phyloP scores from a whole-genome alignment of 2,329 filamentous ascomycete genomes.

The Talaromyces amestolkiae region DNA sequence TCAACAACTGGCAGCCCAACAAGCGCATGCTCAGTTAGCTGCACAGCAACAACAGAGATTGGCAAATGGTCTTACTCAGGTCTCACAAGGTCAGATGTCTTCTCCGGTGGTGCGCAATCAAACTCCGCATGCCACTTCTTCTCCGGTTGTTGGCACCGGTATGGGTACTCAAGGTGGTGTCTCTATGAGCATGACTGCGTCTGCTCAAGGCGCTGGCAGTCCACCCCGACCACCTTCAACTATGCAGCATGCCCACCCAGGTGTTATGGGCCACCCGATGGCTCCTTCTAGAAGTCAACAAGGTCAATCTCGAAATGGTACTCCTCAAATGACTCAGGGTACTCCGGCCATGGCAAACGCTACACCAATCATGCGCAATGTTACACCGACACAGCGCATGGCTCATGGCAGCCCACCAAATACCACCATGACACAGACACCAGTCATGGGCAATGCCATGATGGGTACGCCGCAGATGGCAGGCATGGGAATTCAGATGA shows the following conservation, averaged over 20 bases:
- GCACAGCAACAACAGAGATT: slow-evolving; percentile 52
- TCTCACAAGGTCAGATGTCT: slow-evolving; percentile 44
- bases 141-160: slow-evolving; percentile 42
- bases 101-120: slow-evolving; percentile 49
- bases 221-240: slow-evolving; percentile 46
- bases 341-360: slow-evolving; percentile 48
- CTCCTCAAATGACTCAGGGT: slow-evolving; percentile 48
- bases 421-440: slow-evolving; percentile 43
- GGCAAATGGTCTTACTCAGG: slow-evolving; percentile 36
- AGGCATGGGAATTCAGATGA: slow-evolving; percentile 34
- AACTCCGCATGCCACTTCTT: slow-evolving; percentile 47
- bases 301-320: slow-evolving; percentile 48
- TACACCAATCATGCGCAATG: slow-evolving; percentile 49
- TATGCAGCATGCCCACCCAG: slow-evolving; percentile 48
- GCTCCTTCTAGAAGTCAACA: slow-evolving; percentile 45
- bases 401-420: slow-evolving; percentile 46
- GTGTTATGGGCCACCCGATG: slow-evolving; percentile 47
- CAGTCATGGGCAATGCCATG: slow-evolving; percentile 46
- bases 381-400: slow-evolving; percentile 48
- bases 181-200: slow-evolving; percentile 46
- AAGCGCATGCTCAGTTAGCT: slow-evolving; percentile 45
- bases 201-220: slow-evolving; percentile 47
- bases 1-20: slow-evolving; percentile 45
- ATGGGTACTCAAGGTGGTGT: slow-evolving; percentile 41
- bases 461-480: slow-evolving; percentile 41